A percentile compares a stretch with the other conserved stretches of the same genome.
phyloP scores from a whole-genome alignment of 2,329 filamentous ascomycete genomes.

The Stylonectria norvegica region DNA sequence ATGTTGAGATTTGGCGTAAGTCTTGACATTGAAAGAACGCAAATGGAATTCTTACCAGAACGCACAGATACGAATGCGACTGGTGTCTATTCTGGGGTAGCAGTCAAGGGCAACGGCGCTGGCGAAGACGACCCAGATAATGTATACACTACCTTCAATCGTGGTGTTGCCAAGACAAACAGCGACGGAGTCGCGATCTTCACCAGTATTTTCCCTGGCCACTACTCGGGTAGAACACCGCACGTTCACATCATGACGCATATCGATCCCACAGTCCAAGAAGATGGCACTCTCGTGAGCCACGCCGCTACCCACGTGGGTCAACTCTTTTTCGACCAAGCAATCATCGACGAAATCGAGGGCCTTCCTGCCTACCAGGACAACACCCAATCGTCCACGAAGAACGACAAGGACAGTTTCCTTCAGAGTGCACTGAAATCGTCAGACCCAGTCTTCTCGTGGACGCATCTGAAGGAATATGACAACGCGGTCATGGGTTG shows the following conservation, averaged over 20 bases:
- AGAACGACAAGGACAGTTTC: conserved; percentile 45
- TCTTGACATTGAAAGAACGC: no score
- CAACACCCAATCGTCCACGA: conserved; percentile 41
- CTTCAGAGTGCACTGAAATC: not conserved
- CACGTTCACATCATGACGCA: conserved; percentile 44
- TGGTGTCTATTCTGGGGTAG: conserved; percentile 44
- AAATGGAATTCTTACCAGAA: conserved; percentile 7
- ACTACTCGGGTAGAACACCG: conserved; percentile 43
- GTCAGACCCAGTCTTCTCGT: conserved; percentile 6
- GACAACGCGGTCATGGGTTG: conserved; percentile 5
- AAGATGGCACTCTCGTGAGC: conserved; percentile 45
- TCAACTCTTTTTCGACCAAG: conserved; percentile 57
- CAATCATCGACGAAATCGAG: conserved; percentile 47
- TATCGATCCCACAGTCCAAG: conserved; percentile 29
- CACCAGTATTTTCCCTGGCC: conserved; percentile 36
- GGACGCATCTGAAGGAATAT: not conserved
- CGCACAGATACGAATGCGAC: conserved; percentile 37
- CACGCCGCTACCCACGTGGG: conserved; percentile 52
- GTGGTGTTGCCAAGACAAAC: conserved; percentile 40
- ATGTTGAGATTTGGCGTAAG: conserved; percentile 9
- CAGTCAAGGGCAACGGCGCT: conserved; percentile 41
- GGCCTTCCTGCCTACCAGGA: conserved; percentile 38
- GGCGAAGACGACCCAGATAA: conserved; percentile 35
- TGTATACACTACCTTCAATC: conserved; percentile 33
- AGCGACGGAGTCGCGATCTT: conserved; percentile 37